A percentile compares a stretch with the other conserved stretches of the same genome.
Conservation (phyloP, 768 basidiomycete species). For the Hygrocybe punicea region DNA sequence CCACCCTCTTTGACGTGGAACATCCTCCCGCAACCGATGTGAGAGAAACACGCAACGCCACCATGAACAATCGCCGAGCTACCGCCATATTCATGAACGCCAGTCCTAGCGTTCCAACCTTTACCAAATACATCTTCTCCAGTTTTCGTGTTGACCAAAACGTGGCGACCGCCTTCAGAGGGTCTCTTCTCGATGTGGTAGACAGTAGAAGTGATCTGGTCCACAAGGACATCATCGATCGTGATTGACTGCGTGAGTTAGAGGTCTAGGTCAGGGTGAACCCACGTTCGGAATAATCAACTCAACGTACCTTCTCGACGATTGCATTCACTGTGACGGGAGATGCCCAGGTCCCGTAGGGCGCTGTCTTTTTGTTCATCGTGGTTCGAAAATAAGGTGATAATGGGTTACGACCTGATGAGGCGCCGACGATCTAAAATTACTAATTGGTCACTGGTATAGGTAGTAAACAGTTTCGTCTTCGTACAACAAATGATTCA, state of each 20-base stretch:
- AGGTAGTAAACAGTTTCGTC: no score
- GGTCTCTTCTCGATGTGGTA: conserved; percentile 16
- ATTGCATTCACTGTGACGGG: conserved; percentile 49
- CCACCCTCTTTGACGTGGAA: conserved; percentile 40
- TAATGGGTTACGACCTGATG: no score
- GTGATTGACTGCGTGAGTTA: conserved; percentile 6
- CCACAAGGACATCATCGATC: conserved; percentile 14
- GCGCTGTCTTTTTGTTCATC: conserved; percentile 27
- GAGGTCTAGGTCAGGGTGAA: conserved; percentile 14
- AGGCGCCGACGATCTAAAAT: no score
- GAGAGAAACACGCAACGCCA: conserved; percentile 56
- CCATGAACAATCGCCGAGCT: conserved; percentile 52
- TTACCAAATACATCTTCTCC: conserved; percentile 47
- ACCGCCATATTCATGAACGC: conserved; percentile 74
- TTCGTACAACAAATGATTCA: no score
- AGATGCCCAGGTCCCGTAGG: conserved; percentile 59
- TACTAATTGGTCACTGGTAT: no score
- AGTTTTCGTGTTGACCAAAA: conserved; percentile 43
- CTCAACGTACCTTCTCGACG: conserved; percentile 41
- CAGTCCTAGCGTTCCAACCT: conserved; percentile 52
- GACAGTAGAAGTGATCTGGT: conserved; percentile 3
- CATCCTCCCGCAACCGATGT: conserved; percentile 50
- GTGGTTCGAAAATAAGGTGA: no score
- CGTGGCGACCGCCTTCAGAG: conserved; percentile 24
- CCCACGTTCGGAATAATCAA: neutral